phyloP scores from a whole-genome alignment of 140 eudicot species.

The Anethum foeniculum region DNA sequence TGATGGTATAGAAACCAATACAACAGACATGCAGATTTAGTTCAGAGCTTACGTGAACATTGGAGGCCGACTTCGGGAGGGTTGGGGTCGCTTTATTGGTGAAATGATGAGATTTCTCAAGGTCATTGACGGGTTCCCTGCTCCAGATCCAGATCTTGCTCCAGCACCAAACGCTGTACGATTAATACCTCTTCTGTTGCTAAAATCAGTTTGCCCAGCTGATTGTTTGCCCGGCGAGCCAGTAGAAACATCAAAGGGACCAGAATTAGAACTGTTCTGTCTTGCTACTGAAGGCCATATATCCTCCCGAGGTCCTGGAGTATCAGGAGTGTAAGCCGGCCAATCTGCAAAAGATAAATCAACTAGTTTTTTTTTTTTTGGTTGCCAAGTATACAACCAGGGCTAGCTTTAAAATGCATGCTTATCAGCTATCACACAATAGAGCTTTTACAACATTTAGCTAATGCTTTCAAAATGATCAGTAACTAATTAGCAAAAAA shows the following conservation, averaged over 20 bases:
- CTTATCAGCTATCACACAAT: not conserved
- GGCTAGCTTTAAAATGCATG: conserved; percentile 5
- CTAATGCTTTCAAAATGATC: not conserved
- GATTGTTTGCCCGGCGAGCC: conserved; percentile 65
- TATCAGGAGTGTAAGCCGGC: conserved; percentile 83
- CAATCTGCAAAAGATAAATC: conserved; percentile 89
- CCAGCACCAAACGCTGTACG: conserved; percentile 48
- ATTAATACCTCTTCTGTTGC: conserved; percentile 52
- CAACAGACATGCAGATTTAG: not conserved
- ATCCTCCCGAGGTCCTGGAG: conserved; percentile 98
- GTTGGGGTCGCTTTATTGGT: conserved; percentile 86
- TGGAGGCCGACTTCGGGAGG: conserved; percentile 76
- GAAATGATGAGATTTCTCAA: conserved; percentile 79
- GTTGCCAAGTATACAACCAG: conserved; percentile 25
- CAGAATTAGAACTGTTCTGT: conserved; percentile 72
- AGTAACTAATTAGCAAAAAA: not conserved
- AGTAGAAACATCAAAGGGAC: conserved; percentile 62
- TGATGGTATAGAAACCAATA: not conserved
- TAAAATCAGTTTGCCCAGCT: conserved; percentile 42
- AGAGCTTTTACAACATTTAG: not conserved
- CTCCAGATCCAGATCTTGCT: conserved; percentile 49
- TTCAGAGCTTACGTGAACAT: conserved; percentile 71
- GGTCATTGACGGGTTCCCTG: conserved; percentile 72
- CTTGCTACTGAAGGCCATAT: conserved; percentile 66
- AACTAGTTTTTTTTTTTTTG: conserved; percentile 47